Conservation (phyloP, 2,329 filamentous ascomycete species). For the Cyanodermella asteris region DNA sequence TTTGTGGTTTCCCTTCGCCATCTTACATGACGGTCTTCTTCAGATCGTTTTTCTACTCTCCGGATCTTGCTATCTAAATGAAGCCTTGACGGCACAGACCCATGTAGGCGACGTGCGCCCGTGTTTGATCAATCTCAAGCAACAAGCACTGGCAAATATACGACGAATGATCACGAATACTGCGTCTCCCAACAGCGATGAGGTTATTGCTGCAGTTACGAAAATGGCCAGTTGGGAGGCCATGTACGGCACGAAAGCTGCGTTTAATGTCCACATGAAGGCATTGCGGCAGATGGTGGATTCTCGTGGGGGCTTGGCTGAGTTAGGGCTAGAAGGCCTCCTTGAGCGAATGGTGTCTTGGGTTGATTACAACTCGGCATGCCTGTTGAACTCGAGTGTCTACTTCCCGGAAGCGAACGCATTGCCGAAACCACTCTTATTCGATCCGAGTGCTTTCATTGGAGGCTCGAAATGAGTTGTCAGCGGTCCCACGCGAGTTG, state of each 20-base stretch:
- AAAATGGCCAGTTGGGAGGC: slow-evolving; percentile 32
- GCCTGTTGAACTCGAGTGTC: slow-evolving; percentile 14
- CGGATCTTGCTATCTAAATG: slow-evolving; percentile 19
- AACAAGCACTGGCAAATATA: slow-evolving; percentile 22
- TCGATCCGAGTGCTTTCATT: too few relatives aligned
- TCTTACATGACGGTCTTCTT: slow-evolving; percentile 18
- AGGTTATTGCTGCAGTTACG: slow-evolving; percentile 25
- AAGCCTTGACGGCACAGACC: slow-evolving; percentile 10
- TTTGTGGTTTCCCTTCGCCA: slow-evolving; percentile 20
- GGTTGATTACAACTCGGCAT: slow-evolving; percentile 24
- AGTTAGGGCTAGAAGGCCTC: slow-evolving; percentile 23
- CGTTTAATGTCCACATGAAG: slow-evolving; percentile 26
- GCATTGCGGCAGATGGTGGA: slow-evolving; percentile 22
- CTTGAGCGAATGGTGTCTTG: slow-evolving; percentile 26
- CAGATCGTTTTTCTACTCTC: slow-evolving; percentile 21
- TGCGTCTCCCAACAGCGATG: slow-evolving; percentile 17
- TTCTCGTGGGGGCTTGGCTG: slow-evolving; percentile 22
- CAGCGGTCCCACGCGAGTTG: too few relatives aligned
- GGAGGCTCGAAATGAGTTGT: too few relatives aligned
- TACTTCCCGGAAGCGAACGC: slow-evolving; percentile 15
- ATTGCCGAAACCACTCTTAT: too few relatives aligned
- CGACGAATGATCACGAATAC: too few relatives aligned
- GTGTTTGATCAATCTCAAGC: slow-evolving; percentile 20
- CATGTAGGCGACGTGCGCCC: too few relatives aligned
- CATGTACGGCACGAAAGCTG: slow-evolving; percentile 20